Conservation (phyloP, 139 green algal genomes). For the Yamagishiella unicocca region DNA sequence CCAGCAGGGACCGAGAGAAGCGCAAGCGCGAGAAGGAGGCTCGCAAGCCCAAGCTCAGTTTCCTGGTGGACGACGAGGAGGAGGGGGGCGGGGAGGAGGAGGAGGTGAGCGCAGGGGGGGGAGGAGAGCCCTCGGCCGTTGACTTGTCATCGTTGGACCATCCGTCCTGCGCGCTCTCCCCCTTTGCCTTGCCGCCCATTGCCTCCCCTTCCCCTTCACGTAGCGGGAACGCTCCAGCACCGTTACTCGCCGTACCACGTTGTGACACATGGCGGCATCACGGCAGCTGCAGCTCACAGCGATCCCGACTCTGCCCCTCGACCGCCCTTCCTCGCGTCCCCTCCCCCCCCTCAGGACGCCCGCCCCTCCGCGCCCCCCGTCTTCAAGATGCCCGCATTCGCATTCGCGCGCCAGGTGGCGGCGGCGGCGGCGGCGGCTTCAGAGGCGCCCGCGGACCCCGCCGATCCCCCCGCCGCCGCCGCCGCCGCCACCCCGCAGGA, state of each 20-base stretch:
- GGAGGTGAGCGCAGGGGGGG: neutral
- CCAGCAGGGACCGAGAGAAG: slow-evolving; percentile 53
- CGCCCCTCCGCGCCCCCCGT: neutral
- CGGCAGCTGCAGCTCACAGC: too few relatives aligned
- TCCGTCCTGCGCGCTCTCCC: too few relatives aligned
- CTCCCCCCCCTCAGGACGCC: neutral
- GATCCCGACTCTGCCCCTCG: neutral
- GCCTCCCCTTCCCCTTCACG: too few relatives aligned
- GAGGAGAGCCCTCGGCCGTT: too few relatives aligned
- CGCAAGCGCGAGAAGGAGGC: slow-evolving; percentile 61
- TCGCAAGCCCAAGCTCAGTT: slow-evolving; percentile 84
- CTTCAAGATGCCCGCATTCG: slow-evolving; percentile 21
- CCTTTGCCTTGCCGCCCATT: too few relatives aligned
- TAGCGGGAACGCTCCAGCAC: too few relatives aligned
- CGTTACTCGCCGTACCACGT: too few relatives aligned
- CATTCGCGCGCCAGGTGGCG: neutral
- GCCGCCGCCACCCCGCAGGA: slow-evolving; percentile 13
- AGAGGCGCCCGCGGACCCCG: neutral
- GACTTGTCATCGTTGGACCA: too few relatives aligned
- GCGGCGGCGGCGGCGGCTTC: neutral
- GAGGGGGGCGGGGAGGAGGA: slow-evolving; percentile 45
- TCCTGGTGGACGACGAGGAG: slow-evolving; percentile 61
- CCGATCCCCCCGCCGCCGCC: neutral
- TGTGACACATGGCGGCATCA: too few relatives aligned
- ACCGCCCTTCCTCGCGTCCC: too few relatives aligned